Evolutionary conservation across 805 yeast genomes (phyloP), one percentile per base, ranked within the genome.

Genomic region (Wickerhamomyces xylosicus): DNA sequence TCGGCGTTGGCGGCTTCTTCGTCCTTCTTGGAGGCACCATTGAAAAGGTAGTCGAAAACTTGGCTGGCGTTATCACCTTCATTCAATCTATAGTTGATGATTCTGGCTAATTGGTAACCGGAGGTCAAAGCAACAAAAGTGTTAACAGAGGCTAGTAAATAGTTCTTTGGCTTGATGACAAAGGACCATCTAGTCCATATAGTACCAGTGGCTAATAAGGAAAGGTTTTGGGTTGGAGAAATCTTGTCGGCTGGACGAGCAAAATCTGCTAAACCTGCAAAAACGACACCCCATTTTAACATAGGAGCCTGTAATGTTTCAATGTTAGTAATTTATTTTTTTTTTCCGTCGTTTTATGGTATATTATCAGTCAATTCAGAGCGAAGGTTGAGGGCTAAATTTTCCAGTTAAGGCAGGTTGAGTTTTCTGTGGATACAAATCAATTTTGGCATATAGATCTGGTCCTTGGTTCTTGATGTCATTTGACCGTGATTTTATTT

Each of bases 131-230:
- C 95, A 39, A 90, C 67, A 72, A 92, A 90, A 69, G 87, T 86
- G 64, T 90, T 90, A 40, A 90, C 98, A 21, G 90, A 77, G 4
- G 97, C 98, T 48, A 92, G 70, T 44, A 92, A 66, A 50, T 72
- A 70, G 63, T 90, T 90, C 64, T 82, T 80, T 33, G 98, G 98
- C 47, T 67, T 77, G 56, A 90, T 90, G 47, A 89, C 92, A 63
- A 89, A 74, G 14, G 96, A 87, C 97, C 97, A 90, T 61, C 98
- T 77, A 28, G 98, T 90, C 98, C 98, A 90, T 52, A 90, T 86
- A 39, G 77, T 76, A 40, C 97, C 98, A 1, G 98, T 90, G 35
- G 89, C 87, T 51, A 84, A 71, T 41, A 90, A 69, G 2, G 97
- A 52, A 34, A 53, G 43, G 76, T 58, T 64, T 62, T 85, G 95